Percentiles rank a stretch among this genome's conserved stretches.
Evolutionary conservation across 139 green algal species (phyloP).

Genomic region (Pedinophyceae sp.): DNA sequence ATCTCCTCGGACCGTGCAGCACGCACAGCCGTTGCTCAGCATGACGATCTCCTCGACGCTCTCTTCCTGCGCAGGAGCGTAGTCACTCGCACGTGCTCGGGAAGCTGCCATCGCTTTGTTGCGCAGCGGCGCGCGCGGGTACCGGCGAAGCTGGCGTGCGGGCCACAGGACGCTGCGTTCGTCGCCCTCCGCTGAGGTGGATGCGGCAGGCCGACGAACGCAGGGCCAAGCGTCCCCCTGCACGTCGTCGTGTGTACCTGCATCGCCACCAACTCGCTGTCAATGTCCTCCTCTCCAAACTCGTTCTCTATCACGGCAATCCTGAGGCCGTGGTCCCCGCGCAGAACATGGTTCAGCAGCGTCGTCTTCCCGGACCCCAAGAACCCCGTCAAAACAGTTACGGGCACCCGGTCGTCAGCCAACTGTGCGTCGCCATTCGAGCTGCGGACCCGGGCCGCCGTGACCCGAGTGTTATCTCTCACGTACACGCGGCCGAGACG

Average conservation of each 20-base stretch:
- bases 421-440: too few relatives aligned
- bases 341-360: slow-evolving; percentile 86
- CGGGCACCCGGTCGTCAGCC: too few relatives aligned
- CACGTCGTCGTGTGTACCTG: slow-evolving; percentile 25
- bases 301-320: slow-evolving; percentile 75
- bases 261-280: slow-evolving; percentile 54
- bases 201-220: neutral
- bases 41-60: slow-evolving; percentile 65
- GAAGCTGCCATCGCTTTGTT: neutral
- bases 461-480: too few relatives aligned
- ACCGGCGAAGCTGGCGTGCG: too few relatives aligned
- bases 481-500: too few relatives aligned
- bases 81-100: too few relatives aligned
- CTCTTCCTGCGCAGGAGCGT: slow-evolving; percentile 19
- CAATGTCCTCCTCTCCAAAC: slow-evolving; percentile 96
- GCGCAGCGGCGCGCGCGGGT: neutral
- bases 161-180: neutral
- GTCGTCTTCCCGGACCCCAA: slow-evolving; percentile 57
- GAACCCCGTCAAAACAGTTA: neutral
- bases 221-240: too few relatives aligned
- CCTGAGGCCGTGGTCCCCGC: slow-evolving; percentile 56
- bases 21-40: slow-evolving; percentile 92
- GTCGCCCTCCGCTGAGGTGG: neutral
- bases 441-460: too few relatives aligned
- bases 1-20: slow-evolving; percentile 85